Percentiles rank a stretch among this genome's conserved stretches.
Evolutionary conservation across 2,329 filamentous ascomycete genomes (phyloP).

Genomic region (Dactylonectria macrodidyma): DNA sequence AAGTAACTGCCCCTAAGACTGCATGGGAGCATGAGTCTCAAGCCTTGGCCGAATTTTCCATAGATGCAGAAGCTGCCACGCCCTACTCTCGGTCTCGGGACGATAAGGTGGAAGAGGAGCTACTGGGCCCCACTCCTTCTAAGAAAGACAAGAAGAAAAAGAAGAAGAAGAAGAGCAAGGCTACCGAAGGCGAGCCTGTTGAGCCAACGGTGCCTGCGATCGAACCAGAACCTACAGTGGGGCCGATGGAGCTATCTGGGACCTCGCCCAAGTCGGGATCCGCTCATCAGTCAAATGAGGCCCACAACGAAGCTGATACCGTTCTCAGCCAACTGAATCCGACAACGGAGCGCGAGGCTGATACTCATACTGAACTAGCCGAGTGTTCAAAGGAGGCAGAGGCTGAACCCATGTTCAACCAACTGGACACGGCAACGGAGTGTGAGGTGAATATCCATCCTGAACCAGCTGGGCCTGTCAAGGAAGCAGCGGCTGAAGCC

Average conservation of each 20-base stretch:
- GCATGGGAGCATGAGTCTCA: neutral
- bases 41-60: neutral
- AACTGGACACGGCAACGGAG: neutral
- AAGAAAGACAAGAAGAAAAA: slow-evolving; percentile 43
- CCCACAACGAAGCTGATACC: neutral
- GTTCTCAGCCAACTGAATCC: neutral
- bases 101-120: slow-evolving; percentile 31
- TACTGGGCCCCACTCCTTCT: slow-evolving; percentile 19
- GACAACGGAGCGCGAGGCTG: neutral
- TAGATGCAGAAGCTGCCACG: neutral
- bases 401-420: neutral
- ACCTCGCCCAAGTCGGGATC: neutral
- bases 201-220: neutral
- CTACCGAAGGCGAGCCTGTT: slow-evolving; percentile 3
- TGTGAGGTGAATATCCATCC: neutral
- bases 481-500: neutral
- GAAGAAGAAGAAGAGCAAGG: slow-evolving; percentile 40
- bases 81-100: neutral
- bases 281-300: slow-evolving; percentile 1
- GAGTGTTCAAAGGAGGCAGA: neutral
- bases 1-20: neutral
- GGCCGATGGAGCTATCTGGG: slow-evolving; percentile 6
- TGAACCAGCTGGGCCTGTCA: neutral
- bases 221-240: neutral
- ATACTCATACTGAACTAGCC: no score